Base-by-base conservation (phyloP, 352 stramenopile genomes). In the Pythium grandisporangium region DNA sequence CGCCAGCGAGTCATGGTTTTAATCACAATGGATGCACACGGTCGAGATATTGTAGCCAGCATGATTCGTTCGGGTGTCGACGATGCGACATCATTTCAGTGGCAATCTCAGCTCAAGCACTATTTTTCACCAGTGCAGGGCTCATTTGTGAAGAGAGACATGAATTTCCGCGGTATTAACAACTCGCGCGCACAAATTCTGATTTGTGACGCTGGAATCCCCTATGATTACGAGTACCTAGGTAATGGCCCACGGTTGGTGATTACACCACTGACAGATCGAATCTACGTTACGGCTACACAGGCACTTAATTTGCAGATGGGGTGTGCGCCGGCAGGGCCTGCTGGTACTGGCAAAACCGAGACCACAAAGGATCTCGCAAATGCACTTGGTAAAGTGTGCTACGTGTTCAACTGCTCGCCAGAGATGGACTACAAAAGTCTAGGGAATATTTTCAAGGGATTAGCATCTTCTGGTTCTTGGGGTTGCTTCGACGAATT, bases 401-500 rank as follows among this genome's bases (percentile, higher is more conserved):
- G 90, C 45, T 98, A 98, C 53, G 90, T 95, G 47, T 97, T 97
- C 55, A 97, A 97, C 48, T 97, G 88, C 53, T 97, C 92, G 4
- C 93, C 93, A 2, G 93, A 98, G 58, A 97, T 97, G 87, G 93
- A 98, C 54, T 98, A 96, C 64, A 87, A 95, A 56, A 92, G 84
- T 52, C 61, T 98, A 0, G 93, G 92, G n/a, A 97, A 97, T 49
- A 98, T 98, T 27, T 98, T 98, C 67, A 98, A 98, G 61, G 93
- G 93, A 2, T 59, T 98, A 5, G 93, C 90, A 6, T 96, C 87
- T 2, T 96, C 82, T 0, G 93, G 93, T 7, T 95, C 93, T 1
- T 98, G 93, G 93, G 92, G 92, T 8, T 98, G 93, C 61, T 98
- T 98, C 46, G 93, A 98, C 47, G 93, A 98, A 55, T 98, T 98